Evolutionary conservation across 1,284 basidiomycete species (phyloP), one percentile per base, ranked within the genome.

Genomic region (Microstroma glucosiphilum): DNA sequence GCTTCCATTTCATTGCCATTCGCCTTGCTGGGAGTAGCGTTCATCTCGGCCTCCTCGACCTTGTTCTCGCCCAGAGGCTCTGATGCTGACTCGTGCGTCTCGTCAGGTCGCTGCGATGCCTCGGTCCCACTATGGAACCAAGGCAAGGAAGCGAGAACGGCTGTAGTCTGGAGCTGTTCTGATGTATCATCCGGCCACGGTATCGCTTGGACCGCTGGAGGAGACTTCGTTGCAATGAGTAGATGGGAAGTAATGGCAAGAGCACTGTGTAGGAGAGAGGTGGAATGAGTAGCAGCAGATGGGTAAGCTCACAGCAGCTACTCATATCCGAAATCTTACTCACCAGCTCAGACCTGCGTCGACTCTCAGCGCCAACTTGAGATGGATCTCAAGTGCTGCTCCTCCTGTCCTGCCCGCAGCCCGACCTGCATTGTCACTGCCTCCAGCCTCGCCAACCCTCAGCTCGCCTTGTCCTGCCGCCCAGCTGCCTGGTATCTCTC

Each of bases 191-290:
- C 66, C 1, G 74, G 77, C 77, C 77, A 79, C n/a, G 72, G 66
- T 43, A 79, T 70, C 56, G 67, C 69, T 56, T 79, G 77, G 0
- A 79, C 46, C 6, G 77, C 76, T 3, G 76, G 66, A 0, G 77
- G 77, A 8, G 61, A 59, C 0, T 60, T 59, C 13, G 76, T 77
- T 51, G 70, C 68, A 56, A 79, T 69, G 25, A 79, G 64, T 60
- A 79, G 59, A 42, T 77, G 65, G 1, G 69, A 71, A 68, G 23
- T 63, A 66, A 4, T 13, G 17, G 25, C 37, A 15, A 58, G 53
- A 12, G 30, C 30, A 37, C 30, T 37, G 9, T 9, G 30, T 9
- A 37, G 30, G 30, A 9, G 4, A 37, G 30, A 37, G 4, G 30
- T 9, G 30, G 9, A 37, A 9, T 3, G 9, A 9, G 30, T 4